Conservation (phyloP, 768 basidiomycete genomes). For the Lentinus brumalis region DNA sequence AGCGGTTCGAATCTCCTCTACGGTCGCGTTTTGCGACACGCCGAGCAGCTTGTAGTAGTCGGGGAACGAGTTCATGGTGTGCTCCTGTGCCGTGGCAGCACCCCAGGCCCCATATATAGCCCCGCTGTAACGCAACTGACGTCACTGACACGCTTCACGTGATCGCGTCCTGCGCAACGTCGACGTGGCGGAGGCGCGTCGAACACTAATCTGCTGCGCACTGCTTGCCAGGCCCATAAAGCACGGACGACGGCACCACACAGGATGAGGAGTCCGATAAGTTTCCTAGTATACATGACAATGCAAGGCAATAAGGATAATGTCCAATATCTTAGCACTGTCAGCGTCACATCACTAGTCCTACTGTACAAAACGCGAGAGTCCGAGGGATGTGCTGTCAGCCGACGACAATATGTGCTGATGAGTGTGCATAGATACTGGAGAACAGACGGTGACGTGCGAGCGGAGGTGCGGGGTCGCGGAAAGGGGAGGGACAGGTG, state of each 20-base stretch:
- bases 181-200: conserved; percentile 2
- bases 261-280: neutral
- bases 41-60: conserved; percentile 75
- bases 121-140: conserved; percentile 6
- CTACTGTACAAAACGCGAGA: neutral
- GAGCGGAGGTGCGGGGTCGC: neutral
- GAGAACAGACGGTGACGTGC: neutral
- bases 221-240: neutral
- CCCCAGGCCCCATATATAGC: conserved; percentile 7
- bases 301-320: conserved; percentile 14
- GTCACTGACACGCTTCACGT: conserved; percentile 20
- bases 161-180: conserved; percentile 7
- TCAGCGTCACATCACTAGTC: conserved; percentile 1
- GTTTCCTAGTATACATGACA: neutral
- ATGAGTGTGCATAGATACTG: neutral
- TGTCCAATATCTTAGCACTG: conserved; percentile 10
- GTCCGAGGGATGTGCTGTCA: neutral
- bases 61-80: conserved; percentile 72
- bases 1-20: conserved; percentile 73
- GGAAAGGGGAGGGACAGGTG: neutral
- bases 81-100: neutral
- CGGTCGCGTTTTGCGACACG: conserved; percentile 56
- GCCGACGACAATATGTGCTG: neutral
- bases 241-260: neutral
- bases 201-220: no score